Percentiles rank a stretch among this genome's conserved stretches.
Conservation (phyloP, 768 basidiomycete species). For the Pleurotus sapidus region DNA sequence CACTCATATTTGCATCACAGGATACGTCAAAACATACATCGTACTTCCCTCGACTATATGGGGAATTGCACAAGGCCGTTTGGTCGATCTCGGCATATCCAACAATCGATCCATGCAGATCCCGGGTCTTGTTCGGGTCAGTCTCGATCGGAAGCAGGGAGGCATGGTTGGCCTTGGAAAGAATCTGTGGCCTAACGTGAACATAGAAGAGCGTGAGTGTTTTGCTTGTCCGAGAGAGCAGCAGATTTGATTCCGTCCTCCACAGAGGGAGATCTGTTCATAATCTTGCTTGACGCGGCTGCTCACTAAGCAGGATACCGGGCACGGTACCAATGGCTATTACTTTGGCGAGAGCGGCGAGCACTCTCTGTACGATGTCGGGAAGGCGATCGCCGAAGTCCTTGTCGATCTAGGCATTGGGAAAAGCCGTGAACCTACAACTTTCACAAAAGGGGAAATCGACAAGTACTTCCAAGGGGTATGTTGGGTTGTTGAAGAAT, state of each 20-base stretch:
- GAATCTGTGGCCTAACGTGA: constrained; percentile 25
- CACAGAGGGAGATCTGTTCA: constrained; percentile 16
- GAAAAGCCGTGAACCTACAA: constrained; percentile 12
- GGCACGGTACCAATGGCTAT: constrained; percentile 20
- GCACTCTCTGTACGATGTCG: constrained; percentile 14
- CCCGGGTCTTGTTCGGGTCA: constrained; percentile 30
- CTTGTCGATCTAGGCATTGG: constrained; percentile 15
- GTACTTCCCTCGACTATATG: constrained; percentile 24
- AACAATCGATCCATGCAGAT: constrained; percentile 37
- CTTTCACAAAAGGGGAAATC: constrained; percentile 16
- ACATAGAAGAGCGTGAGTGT: constrained; percentile 18
- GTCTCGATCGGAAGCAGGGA: constrained; percentile 25
- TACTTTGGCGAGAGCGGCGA: constrained; percentile 22
- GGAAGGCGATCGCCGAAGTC: constrained; percentile 9
- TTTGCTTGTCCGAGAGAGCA: background rate
- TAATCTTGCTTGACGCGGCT: constrained; percentile 12
- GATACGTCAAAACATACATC: constrained; percentile 24
- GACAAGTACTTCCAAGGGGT: constrained; percentile 11
- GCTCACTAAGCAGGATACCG: constrained; percentile 8
- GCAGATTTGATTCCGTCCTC: background rate
- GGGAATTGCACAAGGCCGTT: constrained; percentile 13
- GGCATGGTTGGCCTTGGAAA: constrained; percentile 23
- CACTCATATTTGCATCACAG: constrained; percentile 4
- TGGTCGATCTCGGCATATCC: constrained; percentile 33
- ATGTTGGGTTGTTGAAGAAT: background rate